These are phyloP conservation scores for Aspergillus fumigatus DNA, from an alignment of 2,329 filamentous ascomycete species.

Conservation along the genomic window DNA sequence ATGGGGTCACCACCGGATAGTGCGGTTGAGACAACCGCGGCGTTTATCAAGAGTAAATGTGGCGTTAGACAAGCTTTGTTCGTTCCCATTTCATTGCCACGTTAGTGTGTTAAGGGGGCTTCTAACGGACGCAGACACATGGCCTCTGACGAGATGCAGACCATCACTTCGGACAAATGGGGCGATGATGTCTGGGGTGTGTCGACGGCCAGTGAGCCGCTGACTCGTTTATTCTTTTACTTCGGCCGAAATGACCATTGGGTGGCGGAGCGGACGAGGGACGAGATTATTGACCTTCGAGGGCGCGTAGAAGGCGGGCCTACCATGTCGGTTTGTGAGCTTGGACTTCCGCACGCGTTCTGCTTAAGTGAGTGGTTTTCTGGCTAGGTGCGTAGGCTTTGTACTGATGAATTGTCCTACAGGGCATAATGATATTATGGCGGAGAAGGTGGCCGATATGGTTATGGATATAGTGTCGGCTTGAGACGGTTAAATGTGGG, in stretches of 20 bases:
- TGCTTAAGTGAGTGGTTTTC: conserved; percentile 46
- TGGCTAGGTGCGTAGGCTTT: not conserved
- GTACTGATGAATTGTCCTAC: conserved; percentile 6
- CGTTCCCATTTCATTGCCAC: conserved; percentile 13
- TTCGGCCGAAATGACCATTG: conserved; percentile 59
- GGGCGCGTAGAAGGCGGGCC: conserved; percentile 38
- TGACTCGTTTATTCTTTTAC: conserved; percentile 52
- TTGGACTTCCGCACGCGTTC: conserved; percentile 56
- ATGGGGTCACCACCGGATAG: conserved; percentile 38
- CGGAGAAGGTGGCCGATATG: conserved; percentile 48
- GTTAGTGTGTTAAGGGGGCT: not conserved
- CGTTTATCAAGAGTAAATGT: conserved; percentile 45
- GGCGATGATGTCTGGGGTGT: conserved; percentile 57
- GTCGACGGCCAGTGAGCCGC: conserved; percentile 25
- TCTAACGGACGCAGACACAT: conserved; percentile 41
- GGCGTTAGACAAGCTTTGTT: conserved; percentile 54
- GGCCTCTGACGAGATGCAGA: conserved; percentile 54
- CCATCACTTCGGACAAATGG: conserved; percentile 55
- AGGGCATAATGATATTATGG: conserved; percentile 46
- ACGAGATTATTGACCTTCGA: conserved; percentile 48
- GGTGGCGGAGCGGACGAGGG: conserved; percentile 55
- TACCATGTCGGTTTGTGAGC: conserved; percentile 52
- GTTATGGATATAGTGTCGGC: conserved; percentile 38
- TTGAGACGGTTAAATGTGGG: not conserved
- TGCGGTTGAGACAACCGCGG: conserved; percentile 46